Base-by-base conservation (phyloP, 2,329 filamentous ascomycete genomes). In the Leptographium lundbergii region DNA sequence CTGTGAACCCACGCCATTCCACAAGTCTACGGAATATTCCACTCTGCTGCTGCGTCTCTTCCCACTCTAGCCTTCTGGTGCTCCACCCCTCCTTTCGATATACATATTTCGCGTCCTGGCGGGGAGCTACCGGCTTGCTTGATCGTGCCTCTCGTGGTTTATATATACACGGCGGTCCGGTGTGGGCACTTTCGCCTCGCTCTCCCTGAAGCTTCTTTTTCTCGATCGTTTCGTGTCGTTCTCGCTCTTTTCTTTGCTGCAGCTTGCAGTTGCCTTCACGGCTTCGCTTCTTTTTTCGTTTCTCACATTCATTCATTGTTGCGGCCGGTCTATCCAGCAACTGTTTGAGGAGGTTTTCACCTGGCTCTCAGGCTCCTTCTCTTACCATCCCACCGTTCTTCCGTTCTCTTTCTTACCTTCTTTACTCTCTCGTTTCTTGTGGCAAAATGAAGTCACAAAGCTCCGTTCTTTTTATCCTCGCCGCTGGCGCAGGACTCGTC, bases 361-460 rank as follows among this genome's bases (percentile, higher is more conserved):
- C 36, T 39, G 36, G 19, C 17, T 29, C 22, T 45, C 52, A 32
- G n/a, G 42, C 39, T 54, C 29, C 27, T 36, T n/a, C 24, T 25
- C 36, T 39, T 13, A 39, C 36, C 14, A 14, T 39, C 36, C 4
- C 14, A 5, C 13, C 9, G 10, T 39, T 24, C 13, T 9, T 22
- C 24, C 19, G 14, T 11, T 25, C 42, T 45, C 11, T 39, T 6
- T 14, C 24, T 42, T n/a, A 39, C 10, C n/a, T 45, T 50, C 13
- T 25, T 53, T 50, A 45, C 19, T 36, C 27, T 24, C 17, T 54
- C 57, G 3, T 32, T 54, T 13, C 36, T 54, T 51, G 25, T 39
- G 14, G 17, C 57, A 62, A 54, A 13, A 64, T 64, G 63, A 56
- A 48, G 27, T 42, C 57, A 5, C 53, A 47, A 48, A 24, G 11